phyloP scores from a whole-genome alignment of 805 yeast genomes.

The Candida hispaniensis region DNA sequence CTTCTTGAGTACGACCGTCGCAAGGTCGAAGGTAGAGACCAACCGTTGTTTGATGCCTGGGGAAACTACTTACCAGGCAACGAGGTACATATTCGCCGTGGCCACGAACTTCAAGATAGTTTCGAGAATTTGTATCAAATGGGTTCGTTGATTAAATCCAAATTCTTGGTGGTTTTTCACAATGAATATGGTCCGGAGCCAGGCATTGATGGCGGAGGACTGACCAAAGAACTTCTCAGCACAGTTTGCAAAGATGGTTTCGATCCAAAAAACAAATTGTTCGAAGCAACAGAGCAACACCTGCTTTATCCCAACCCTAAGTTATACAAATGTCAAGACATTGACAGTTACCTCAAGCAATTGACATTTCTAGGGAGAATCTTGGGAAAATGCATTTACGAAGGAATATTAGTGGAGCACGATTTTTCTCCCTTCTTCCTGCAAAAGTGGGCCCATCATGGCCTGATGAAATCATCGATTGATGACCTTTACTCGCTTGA shows the following conservation, averaged over 20 bases:
- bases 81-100: constrained; percentile 55
- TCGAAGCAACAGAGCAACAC: constrained; percentile 39
- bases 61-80: constrained; percentile 21
- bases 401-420: constrained; percentile 67
- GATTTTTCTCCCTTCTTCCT: constrained; percentile 81
- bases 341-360: constrained; percentile 15
- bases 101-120: constrained; percentile 64
- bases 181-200: constrained; percentile 73
- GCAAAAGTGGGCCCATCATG: constrained; percentile 47
- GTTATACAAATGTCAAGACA: constrained; percentile 33
- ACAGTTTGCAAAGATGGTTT: constrained; percentile 63
- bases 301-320: constrained; percentile 68
- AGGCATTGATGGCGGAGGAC: constrained; percentile 96
- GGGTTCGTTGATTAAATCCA: constrained; percentile 48
- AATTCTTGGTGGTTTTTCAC: constrained; percentile 52
- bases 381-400: constrained; percentile 83
- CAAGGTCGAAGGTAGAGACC: constrained; percentile 4
- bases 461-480: constrained; percentile 40
- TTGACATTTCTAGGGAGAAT: constrained; percentile 66
- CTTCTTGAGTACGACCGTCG: constrained; percentile 44
- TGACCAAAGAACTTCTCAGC: constrained; percentile 82
- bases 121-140: constrained; percentile 43
- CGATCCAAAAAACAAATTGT: constrained; percentile 32
- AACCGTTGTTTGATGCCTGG: constrained; percentile 12
- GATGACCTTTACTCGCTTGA: constrained; percentile 74